These are phyloP conservation scores for Cynanchum wilfordii DNA, from an alignment of 257 asterid genomes.

Conservation along the genomic window DNA sequence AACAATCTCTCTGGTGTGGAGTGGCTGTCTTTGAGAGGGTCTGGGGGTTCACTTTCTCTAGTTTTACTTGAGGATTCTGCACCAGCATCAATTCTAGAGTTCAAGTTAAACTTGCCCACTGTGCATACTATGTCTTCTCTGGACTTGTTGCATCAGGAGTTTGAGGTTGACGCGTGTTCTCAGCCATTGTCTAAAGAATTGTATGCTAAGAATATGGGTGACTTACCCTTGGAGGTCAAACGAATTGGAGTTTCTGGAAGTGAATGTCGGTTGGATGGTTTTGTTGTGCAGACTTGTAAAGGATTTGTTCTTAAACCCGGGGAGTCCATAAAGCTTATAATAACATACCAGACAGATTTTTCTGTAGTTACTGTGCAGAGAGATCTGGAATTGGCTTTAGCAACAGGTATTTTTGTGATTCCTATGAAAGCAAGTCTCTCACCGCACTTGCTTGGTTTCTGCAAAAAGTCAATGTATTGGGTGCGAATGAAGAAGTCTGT, in stretches of 20 bases:
- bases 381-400: slow-evolving; percentile 63
- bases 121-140: slow-evolving; percentile 38
- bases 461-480: slow-evolving; percentile 63
- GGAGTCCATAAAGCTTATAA: slow-evolving; percentile 48
- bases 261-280: slow-evolving; percentile 71
- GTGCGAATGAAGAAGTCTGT: slow-evolving; percentile 39
- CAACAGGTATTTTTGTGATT: slow-evolving; percentile 63
- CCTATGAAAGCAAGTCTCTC: slow-evolving; percentile 87
- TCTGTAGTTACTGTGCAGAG: slow-evolving; percentile 55
- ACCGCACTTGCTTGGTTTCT: slow-evolving; percentile 42
- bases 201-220: slow-evolving; percentile 73
- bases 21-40: slow-evolving; percentile 70
- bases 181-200: slow-evolving; percentile 56
- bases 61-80: slow-evolving; percentile 58
- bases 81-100: slow-evolving; percentile 54
- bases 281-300: slow-evolving; percentile 46
- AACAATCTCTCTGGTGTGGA: slow-evolving; percentile 91
- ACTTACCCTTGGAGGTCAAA: slow-evolving; percentile 61
- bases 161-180: slow-evolving; percentile 41
- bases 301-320: slow-evolving; percentile 80
- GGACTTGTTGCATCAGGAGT: slow-evolving; percentile 28
- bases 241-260: slow-evolving; percentile 69
- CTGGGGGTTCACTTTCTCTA: slow-evolving; percentile 70
- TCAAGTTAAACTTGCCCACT: slow-evolving; percentile 44
- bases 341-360: slow-evolving; percentile 65